Evolutionary conservation across 1,139 yeast genomes (phyloP), one percentile per base, ranked within the genome.

Genomic region (Zygoascus sp.): DNA sequence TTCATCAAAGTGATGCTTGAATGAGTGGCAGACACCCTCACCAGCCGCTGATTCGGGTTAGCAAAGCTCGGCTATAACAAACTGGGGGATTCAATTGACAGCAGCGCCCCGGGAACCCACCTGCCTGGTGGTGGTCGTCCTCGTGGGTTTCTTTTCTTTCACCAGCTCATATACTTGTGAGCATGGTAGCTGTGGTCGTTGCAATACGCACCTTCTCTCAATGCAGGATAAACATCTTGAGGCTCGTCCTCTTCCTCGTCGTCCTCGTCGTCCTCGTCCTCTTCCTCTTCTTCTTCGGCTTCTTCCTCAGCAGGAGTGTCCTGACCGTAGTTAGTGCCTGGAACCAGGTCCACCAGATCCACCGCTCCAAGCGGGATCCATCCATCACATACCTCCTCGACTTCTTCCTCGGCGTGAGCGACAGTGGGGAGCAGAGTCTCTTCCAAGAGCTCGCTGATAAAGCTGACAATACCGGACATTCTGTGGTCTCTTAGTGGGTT

Each of bases 1-100:
- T 70, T 90, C 97, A 54, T 85, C 83, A 73, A 84, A 89, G 72
- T 90, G 97, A 71, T 90, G 97, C 65, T 79, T 76, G 68, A 76
- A 78, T 56, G 81, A 81, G 60, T 81, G 77, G 70, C 96, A 87
- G 52, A 80, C 81, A 50, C 78, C 76, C 46, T 81, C 75, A 54
- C 79, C 73, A 55, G 79, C 73, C 38, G 55, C 64, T 59, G 32
- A 11, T 17, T 6, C 3, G 5, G 27, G 34, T 39, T 44, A 40
- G 43, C 19, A 17, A 9, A n/a, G 15, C 9, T 28, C 6, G 22
- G n/a, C 9, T 25, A 10, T 10, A 4, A 11, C 13, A 16, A 30
- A 28, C 34, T 34, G 3, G 21, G 10, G 23, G 37, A 34, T 8
- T 13, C 36, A 28, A 32, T 11, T 13, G 19, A n/a, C n/a, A n/a